Base-by-base conservation (phyloP, 306 rosid species). In the Acacia melanoxylon region DNA sequence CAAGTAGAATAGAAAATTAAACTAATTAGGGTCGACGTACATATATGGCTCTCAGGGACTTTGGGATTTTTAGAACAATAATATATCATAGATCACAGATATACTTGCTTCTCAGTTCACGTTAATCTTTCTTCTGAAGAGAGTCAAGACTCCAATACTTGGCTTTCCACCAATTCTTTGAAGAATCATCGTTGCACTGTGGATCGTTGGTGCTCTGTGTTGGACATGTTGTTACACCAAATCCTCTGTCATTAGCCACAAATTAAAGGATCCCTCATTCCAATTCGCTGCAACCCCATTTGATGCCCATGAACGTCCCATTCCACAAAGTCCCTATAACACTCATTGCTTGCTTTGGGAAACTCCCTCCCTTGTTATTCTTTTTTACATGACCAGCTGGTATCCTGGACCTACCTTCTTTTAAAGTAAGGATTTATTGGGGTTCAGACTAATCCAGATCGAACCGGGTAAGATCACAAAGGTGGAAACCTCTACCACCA, bases 291-390 rank as follows among this genome's bases (percentile, higher is more conserved):
- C 31, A 8, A 0, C 35, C 42, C 83, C 83, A 31, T 1, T 0
- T 41, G 80, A 44, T 4, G 72, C 83, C 87, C 87, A 84, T 48
- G 83, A 86, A 84, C 48, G 83, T 0, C 10, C 24, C 48, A 42
- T 45, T 74, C 89, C 89, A 84, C 54, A 81, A 74, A 16, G 84
- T 68, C n/a, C 76, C 85, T 1, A 33, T 13, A 42, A 87, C 25
- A 1, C 27, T 59, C 89, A 84, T 52, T 8, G 74, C 63, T 10
- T 69, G 17, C 54, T 68, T 78, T 24, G 82, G 85, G 9, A 27
- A 84, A 10, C 24, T 63, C 13, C 70, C 86, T 78, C 87, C 84
- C 9, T 66, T 31, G 0, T 16, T 48, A 48, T 48, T 25, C 14
- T 44, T 56, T 29, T 29, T 29, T 29, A 2, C 2, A 1, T 29